Evolutionary conservation across 2,329 filamentous ascomycete genomes (phyloP), one percentile per base, ranked within the genome.

Genomic region (Chaetomiaceae sp.): DNA sequence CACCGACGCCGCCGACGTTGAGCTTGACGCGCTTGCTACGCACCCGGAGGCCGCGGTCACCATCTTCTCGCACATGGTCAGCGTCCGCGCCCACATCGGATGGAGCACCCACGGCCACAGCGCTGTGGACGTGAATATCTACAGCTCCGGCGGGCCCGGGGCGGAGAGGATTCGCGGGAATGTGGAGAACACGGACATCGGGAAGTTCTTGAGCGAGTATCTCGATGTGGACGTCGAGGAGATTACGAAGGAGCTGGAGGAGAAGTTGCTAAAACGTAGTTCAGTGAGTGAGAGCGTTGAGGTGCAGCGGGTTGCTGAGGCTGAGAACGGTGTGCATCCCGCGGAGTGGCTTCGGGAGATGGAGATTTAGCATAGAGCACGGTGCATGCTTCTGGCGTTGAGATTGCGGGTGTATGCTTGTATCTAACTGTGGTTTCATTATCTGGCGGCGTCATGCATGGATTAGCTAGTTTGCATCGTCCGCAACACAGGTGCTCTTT

Each of bases 71-170:
- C 83, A 88, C 60, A 91, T 98, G 71, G 79, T 97, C 56, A 95
- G 87, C 56, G 77, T 86, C 4, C 81, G 93, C 50, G 87, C 90
- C 1, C 88, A 95, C 61, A 79, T 95, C 35, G 94, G 93, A 12
- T 98, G 93, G 93, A 84, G 79, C 53, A 95, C 90, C 0, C 91
- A 96, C 64, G 93, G 93, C 22, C 93, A 98, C 68, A 86, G 84
- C 17, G 93, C 84, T 42, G 89, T 93, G 7, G 93, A 98, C 62
- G 93, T 98, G 39, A 98, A 98, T 65, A 88, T 98, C 56, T 98
- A 97, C 68, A 84, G 86, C 42, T 90, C 86, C 0, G 74, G 75
- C 37, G 82, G 86, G 3, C 74, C 78, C 0, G 74, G 78, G 30
- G 78, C 83, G 1, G 74, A 78, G 35, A 72, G 75, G 12, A 73